Conservation (phyloP, 106 monocot species). For the Dendrobium officinale region DNA sequence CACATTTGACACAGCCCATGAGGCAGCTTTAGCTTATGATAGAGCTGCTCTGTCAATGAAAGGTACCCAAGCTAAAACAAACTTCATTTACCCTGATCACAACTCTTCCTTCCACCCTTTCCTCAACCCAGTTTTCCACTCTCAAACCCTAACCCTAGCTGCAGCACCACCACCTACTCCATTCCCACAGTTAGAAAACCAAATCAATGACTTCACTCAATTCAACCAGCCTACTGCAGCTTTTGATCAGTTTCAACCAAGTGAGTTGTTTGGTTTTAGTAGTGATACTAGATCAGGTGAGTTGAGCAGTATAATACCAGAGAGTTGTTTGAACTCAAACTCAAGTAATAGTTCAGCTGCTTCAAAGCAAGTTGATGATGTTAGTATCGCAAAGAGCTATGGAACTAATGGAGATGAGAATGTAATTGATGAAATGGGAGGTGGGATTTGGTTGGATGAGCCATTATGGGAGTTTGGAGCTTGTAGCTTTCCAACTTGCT, state of each 20-base stretch:
- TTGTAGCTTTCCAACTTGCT: not conserved
- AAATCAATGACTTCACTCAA: not conserved
- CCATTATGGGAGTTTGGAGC: not conserved
- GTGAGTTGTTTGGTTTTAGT: constrained; percentile 18
- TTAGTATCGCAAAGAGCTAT: not conserved
- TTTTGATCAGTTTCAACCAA: not conserved
- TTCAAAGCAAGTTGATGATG: not conserved
- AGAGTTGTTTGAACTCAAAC: constrained; percentile 35
- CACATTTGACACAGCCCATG: constrained; percentile 75
- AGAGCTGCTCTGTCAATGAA: constrained; percentile 66
- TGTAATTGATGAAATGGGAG: not conserved
- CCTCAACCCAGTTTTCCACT: constrained; percentile 10
- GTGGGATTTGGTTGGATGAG: not conserved
- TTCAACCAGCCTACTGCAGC: not conserved
- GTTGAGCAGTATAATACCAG: constrained; percentile 56
- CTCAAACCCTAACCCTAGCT: constrained; percentile 8
- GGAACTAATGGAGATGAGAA: no score
- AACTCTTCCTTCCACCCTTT: constrained; percentile 12
- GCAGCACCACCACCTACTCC: constrained; percentile 10
- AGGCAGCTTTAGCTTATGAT: constrained; percentile 68
- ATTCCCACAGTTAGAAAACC: not conserved
- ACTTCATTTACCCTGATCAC: constrained; percentile 48
- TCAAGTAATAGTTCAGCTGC: constrained; percentile 4
- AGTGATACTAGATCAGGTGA: constrained; percentile 33
- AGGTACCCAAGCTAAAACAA: constrained; percentile 51